These are phyloP conservation scores for Fusarium duplospermum DNA, from an alignment of 2,329 filamentous ascomycete genomes.

Conservation along the genomic window DNA sequence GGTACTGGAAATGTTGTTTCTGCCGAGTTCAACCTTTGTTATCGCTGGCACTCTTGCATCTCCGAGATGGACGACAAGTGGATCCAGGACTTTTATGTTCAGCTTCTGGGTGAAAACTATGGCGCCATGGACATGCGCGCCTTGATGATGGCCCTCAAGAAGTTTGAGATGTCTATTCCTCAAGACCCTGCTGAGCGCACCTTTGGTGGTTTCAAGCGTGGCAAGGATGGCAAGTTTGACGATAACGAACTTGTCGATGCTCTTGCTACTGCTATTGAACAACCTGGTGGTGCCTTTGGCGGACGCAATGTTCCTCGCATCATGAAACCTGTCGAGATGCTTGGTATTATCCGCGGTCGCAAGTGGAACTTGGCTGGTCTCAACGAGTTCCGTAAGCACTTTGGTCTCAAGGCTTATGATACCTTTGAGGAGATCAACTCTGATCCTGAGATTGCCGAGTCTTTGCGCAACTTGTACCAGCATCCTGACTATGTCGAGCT, in stretches of 20 bases:
- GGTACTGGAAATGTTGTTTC: constrained; percentile 87
- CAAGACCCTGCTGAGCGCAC: constrained; percentile 75
- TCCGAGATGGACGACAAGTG: constrained; percentile 80
- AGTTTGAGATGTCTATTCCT: constrained; percentile 70
- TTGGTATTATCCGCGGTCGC: constrained; percentile 82
- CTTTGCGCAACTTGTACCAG: constrained; percentile 76
- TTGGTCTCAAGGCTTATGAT: constrained; percentile 79
- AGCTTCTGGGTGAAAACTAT: constrained; percentile 68
- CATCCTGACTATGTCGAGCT: constrained; percentile 84
- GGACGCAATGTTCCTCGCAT: constrained; percentile 79
- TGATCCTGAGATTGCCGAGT: constrained; percentile 75
- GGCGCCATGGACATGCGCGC: constrained; percentile 68
- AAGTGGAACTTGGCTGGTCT: constrained; percentile 82
- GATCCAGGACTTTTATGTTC: constrained; percentile 76
- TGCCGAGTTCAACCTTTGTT: constrained; percentile 89
- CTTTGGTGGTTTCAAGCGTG: constrained; percentile 75
- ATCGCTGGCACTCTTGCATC: constrained; percentile 88
- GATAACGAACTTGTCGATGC: constrained; percentile 83
- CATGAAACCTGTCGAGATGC: constrained; percentile 80
- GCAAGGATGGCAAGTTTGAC: constrained; percentile 73
- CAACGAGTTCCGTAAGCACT: constrained; percentile 88
- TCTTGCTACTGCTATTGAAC: constrained; percentile 76
- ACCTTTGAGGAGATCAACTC: constrained; percentile 88
- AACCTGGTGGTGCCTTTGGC: constrained; percentile 80
- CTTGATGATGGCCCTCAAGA: constrained; percentile 70